A percentile compares a stretch with the other conserved stretches of the same genome.
These are phyloP conservation scores for Ceratocystis smalleyi DNA, from an alignment of 2,329 filamentous ascomycete species.

Conservation along the genomic window DNA sequence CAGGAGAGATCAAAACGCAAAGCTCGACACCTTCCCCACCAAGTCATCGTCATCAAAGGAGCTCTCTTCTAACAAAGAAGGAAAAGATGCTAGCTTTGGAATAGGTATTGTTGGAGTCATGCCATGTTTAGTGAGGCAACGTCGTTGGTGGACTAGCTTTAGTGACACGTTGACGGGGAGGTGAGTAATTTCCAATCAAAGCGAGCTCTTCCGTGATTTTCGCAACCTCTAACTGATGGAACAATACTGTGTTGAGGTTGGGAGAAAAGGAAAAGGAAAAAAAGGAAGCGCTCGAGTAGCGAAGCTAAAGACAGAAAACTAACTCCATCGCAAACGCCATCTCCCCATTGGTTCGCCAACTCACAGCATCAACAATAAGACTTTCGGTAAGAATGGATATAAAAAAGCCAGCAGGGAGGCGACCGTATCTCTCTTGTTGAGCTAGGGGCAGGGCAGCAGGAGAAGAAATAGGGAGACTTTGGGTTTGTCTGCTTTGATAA, in stretches of 20 bases:
- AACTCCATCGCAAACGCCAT: not conserved
- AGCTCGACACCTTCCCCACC: not conserved
- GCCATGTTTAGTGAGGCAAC: not conserved
- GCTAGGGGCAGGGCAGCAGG: not conserved
- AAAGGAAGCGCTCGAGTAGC: not conserved
- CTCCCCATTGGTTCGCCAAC: not conserved
- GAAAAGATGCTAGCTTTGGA: not conserved
- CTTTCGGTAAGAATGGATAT: not conserved
- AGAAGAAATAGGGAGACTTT: not conserved
- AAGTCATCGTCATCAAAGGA: slow-evolving; percentile 1
- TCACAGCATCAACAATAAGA: not conserved
- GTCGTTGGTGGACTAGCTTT: not conserved
- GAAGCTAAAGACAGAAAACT: not conserved
- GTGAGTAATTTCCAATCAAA: not conserved
- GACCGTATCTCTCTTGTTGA: not conserved
- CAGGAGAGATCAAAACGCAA: not conserved
- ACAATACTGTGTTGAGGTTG: not conserved
- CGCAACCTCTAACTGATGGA: not conserved
- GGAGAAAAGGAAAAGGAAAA: not conserved
- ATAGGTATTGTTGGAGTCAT: not conserved
- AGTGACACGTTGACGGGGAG: not conserved
- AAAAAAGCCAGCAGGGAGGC: not conserved
- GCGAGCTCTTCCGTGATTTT: not conserved
- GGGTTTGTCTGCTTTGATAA: not conserved
- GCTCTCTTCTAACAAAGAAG: not conserved